phyloP scores from a whole-genome alignment of 768 basidiomycete species.

The Termitomyces sp. region DNA sequence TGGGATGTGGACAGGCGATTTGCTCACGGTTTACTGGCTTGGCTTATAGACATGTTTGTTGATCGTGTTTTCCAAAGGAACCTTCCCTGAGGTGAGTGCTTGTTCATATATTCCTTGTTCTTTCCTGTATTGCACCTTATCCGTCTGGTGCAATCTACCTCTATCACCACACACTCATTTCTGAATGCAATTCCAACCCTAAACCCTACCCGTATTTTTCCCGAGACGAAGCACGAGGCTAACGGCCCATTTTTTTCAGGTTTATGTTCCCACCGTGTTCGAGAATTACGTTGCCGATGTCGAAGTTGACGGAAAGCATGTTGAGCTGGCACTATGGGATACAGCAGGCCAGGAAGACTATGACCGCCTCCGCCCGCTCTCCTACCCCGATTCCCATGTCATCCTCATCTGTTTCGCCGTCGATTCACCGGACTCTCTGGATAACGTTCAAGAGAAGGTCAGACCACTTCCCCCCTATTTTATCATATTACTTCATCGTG shows the following conservation, averaged over 20 bases:
- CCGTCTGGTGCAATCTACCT: not conserved
- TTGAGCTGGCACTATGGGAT: constrained; percentile 99
- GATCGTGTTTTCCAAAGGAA: constrained; percentile 95
- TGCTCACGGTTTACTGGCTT: constrained; percentile 2
- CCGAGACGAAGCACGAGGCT: constrained; percentile 2
- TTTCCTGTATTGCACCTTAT: not conserved
- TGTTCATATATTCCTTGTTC: not conserved
- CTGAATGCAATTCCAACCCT: not conserved
- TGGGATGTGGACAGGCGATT: not conserved
- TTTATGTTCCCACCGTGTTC: constrained; percentile 98
- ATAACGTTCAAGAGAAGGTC: constrained; percentile 99
- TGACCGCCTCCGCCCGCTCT: constrained; percentile 94
- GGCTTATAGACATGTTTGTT: constrained; percentile 74
- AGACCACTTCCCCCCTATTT: constrained; percentile 19
- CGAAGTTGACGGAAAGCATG: constrained; percentile 96
- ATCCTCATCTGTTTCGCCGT: constrained; percentile 99
- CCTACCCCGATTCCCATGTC: constrained; percentile 99
- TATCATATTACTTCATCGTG: not conserved
- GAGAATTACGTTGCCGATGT: constrained; percentile 99
- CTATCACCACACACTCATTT: not conserved
- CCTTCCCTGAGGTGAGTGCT: constrained; percentile 81
- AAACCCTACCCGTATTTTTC: not conserved
- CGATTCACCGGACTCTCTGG: constrained; percentile 95
- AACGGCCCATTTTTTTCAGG: constrained; percentile 41
- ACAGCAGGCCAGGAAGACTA: constrained; percentile 99